Evolutionary conservation across 345 rosid genomes (phyloP), one percentile per base, ranked within the genome.

Genomic region (Ailanthus altissimus): DNA sequence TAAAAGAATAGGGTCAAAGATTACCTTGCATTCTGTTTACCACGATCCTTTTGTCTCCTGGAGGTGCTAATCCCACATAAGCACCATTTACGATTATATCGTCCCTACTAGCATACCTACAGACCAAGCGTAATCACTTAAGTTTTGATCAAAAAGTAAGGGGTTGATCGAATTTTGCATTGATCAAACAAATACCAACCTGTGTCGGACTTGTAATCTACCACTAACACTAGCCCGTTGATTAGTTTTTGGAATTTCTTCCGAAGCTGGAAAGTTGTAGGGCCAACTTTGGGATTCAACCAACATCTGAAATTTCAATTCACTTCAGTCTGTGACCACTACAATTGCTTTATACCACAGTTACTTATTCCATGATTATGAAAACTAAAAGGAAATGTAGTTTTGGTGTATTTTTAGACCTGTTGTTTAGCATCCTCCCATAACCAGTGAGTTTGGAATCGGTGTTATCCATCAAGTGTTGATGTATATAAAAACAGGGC

Each of bases 381-480:
- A 32, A n/a, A 32, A 3, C 38, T 32, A 32, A 32, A 32, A 32
- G 38, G 3, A 32, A 32, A 32, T 32, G 38, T 32, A 32, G 2
- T 1, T 32, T 32, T 32, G 38, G 38, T 32, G 38, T 32, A 15
- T 49, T 49, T 49, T 49, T 11, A 15, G 12, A 94, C 97, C 94
- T 93, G 97, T 50, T 84, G 63, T 81, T 91, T 85, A 0, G 98
- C 99, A 53, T 95, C 97, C 67, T 89, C 83, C 99, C 98, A 95
- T 3, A 95, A 86, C 49, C 47, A 81, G 74, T 64, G 70, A 32
- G 38, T 10, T 56, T 20, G 2, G 90, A 82, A 61, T 88, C 85
- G 4, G 75, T 72, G 47, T 57, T 78, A 51, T 84, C 83, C 14
- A 79, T 51, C 75, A 70, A 50, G 86, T 76, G 60, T 94, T 94